Evolutionary conservation across 2,329 filamentous ascomycete species (phyloP).

Genomic region (Didymella keratinophila): DNA sequence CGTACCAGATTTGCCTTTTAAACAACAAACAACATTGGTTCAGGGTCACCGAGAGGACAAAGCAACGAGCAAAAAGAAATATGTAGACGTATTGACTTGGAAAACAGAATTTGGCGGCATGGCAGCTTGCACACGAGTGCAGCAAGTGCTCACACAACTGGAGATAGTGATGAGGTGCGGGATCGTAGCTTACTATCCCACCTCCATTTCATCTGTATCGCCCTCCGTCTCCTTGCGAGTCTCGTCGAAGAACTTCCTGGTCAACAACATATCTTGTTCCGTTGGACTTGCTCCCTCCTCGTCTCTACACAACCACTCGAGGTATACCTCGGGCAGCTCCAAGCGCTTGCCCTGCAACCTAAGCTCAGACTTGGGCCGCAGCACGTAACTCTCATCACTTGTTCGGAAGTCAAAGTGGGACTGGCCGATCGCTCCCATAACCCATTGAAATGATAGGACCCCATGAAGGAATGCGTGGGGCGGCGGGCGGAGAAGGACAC

Average conservation of each 20-base stretch:
- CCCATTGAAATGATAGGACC: slow-evolving; percentile 32
- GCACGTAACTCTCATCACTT: slow-evolving; percentile 26
- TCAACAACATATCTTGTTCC: slow-evolving; percentile 28
- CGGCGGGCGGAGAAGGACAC: slow-evolving; percentile 24
- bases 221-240: background rate
- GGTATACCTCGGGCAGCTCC: slow-evolving; percentile 28
- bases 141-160: background rate
- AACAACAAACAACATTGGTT: background rate
- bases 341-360: slow-evolving; percentile 17
- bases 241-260: slow-evolving; percentile 26
- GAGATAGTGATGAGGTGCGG: background rate
- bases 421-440: slow-evolving; percentile 16
- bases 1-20: background rate
- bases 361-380: slow-evolving; percentile 10
- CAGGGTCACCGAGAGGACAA: background rate
- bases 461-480: slow-evolving; percentile 30
- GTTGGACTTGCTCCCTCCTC: slow-evolving; percentile 19
- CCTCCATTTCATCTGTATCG: background rate
- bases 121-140: background rate
- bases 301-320: slow-evolving; percentile 35
- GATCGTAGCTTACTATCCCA: background rate
- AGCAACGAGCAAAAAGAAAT: background rate
- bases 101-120: background rate
- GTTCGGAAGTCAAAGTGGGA: slow-evolving; percentile 26
- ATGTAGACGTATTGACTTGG: background rate